Evolutionary conservation across 1,284 basidiomycete species (phyloP).

Genomic region (Gymnopus androsaceus): DNA sequence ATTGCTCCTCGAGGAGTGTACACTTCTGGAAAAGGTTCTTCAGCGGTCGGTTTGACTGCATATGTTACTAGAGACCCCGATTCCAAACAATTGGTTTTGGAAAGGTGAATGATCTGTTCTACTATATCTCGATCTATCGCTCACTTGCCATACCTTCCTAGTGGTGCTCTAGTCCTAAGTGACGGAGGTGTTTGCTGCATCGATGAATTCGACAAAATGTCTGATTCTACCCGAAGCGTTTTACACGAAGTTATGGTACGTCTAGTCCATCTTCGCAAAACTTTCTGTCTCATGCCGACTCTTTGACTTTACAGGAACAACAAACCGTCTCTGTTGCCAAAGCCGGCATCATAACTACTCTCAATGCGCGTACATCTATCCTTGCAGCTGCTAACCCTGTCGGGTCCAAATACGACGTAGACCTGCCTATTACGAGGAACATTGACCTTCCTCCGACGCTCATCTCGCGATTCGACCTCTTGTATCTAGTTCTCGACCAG

Average conservation of each 20-base stretch:
- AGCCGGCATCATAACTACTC: constrained; percentile 97
- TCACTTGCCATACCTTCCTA: constrained; percentile 30
- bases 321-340: constrained; percentile 99
- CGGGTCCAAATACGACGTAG: constrained; percentile 92
- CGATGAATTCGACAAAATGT: constrained; percentile 99
- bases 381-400: constrained; percentile 97
- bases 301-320: constrained; percentile 73
- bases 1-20: constrained; percentile 97
- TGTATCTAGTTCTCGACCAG: constrained; percentile 97
- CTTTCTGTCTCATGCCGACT: neutral
- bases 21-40: constrained; percentile 96
- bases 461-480: constrained; percentile 95
- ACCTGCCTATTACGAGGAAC: constrained; percentile 83
- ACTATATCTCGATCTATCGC: neutral
- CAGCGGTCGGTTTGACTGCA: constrained; percentile 96
- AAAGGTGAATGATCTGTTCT: constrained; percentile 63
- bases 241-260: constrained; percentile 98
- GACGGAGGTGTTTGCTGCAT: constrained; percentile 99
- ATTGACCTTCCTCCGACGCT: constrained; percentile 96
- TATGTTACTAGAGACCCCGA: constrained; percentile 98
- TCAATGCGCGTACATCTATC: constrained; percentile 97
- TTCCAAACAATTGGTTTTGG: constrained; percentile 95
- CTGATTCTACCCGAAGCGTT: constrained; percentile 93
- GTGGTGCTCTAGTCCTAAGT: constrained; percentile 94
- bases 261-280: constrained; percentile 1